Base-by-base conservation (phyloP, 176 grass and related monocot species). In the Guadua angustifolia region DNA sequence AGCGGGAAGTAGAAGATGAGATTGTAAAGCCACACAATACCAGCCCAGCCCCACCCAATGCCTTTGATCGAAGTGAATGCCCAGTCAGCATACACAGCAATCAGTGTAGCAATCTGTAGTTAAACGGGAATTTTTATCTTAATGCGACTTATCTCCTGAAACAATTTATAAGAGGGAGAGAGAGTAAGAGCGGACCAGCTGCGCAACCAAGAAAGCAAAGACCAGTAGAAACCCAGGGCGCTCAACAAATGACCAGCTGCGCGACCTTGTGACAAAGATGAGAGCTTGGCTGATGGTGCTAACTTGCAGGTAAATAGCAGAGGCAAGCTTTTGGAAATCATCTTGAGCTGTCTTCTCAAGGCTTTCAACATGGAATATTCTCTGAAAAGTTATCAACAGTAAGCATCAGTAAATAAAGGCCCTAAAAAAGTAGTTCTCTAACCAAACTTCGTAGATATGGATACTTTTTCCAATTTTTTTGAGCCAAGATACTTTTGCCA, bases 11-110 rank as follows among this genome's bases (percentile, higher is more conserved):
- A 97, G 57, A 88, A 90, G 47, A 94, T 78, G 36, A 97, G 40
- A 63, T 94, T 97, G 85, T 92, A 97, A 61, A 97, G 85, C 94
- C 94, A 97, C 56, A 97, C 91, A 35, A 97, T 74, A 72, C 94
- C 94, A 60, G 94, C 94, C 94, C 94, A 97, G 44, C 94, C 92
- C 94, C 94, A 97, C 36, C 94, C 94, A 47, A 94, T 90, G 74
- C 94, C 94, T 79, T 94, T 84, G 67, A 97, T 94, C n/a, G 84
- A 78, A 36, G 94, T 89, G 80, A 97, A 97, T 51, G 46, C 86
- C 94, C 92, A 97, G 19, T 92, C 63, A 9, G 83, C 85, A 5
- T 97, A 97, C 21, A 97, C 94, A 24, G 94, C 92, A 50, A 97
- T 90, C n/a, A 90, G 8, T 6, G 94, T 97, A 73, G 94, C 94